Evolutionary conservation across 768 basidiomycete species (phyloP), one percentile per base, ranked within the genome.

Genomic region (Leccinellum albellum): DNA sequence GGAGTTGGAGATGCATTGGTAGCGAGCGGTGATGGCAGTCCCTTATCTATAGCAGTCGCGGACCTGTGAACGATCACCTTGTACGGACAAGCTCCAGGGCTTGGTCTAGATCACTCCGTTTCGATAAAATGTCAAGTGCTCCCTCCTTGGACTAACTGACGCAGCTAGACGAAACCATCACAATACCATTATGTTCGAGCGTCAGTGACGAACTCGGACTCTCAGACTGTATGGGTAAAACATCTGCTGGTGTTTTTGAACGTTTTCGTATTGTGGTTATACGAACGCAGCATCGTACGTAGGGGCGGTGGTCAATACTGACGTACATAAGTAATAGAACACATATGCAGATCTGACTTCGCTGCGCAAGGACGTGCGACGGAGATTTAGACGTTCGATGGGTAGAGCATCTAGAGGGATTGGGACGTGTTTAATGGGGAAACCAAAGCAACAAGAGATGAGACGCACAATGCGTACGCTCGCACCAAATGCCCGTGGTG

Each of bases 401-500:
- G 92, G 77, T 93, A 95, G 65, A 95, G 85, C 93, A 95, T 95
- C 91, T 93, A 29, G 6, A 15, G 1, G 2, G 7, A 10, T 48
- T 4, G 8, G 17, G 3, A 13, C 17, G 15, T 2, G 7, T 28
- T 64, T 33, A 44, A 21, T 35, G 6, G 4, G 17, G 5, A 7
- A 17, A 26, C 24, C 40, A 46, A 28, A 8, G 6, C 28, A 29
- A 51, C 20, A 17, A 3, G 9, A 15, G 23, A 64, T 23, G 51
- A 28, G 20, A 57, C 90, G 64, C 76, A 96, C 93, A 75, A 96
- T 81, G 73, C 94, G 88, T 73, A 94, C 88, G 68, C 83, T 83
- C 55, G 94, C 94, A 76, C 95, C 96, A 74, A 98, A 97, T 59
- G 89, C 84, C 66, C 88, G 88, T 61, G 96, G 92, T 64, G 96